Evolutionary conservation across 163 green algal genomes (phyloP).

Genomic region (Trebouxiophyceae sp.): DNA sequence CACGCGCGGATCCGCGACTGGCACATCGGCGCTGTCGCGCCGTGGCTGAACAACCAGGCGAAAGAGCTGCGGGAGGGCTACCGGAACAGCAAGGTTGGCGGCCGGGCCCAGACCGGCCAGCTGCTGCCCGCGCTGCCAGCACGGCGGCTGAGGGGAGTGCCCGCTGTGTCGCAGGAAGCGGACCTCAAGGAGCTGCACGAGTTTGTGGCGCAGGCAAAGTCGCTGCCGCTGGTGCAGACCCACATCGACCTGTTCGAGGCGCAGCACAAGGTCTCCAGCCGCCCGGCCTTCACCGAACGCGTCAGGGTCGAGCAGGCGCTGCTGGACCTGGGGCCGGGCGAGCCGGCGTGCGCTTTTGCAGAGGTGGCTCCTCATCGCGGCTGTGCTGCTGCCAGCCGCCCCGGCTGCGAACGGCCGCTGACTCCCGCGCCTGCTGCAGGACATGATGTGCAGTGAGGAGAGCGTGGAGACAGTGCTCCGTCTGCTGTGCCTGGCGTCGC

Average conservation of each 20-base stretch:
- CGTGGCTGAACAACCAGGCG: slow-evolving; percentile 20
- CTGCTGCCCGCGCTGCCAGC: too few species aligned
- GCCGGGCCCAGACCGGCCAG: too few species aligned
- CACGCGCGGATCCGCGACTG: slow-evolving; percentile 51
- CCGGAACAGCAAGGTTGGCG: slow-evolving; percentile 18
- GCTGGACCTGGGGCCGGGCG: slow-evolving; percentile 34
- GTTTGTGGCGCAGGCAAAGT: slow-evolving; percentile 54
- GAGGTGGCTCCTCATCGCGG: too few species aligned
- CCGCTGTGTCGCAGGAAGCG: slow-evolving; percentile 7
- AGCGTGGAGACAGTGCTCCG: slow-evolving; percentile 62
- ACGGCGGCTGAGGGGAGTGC: too few species aligned
- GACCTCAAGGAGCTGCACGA: slow-evolving; percentile 55
- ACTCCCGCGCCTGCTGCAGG: too few species aligned
- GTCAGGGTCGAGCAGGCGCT: slow-evolving; percentile 58
- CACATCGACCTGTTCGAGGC: slow-evolving; percentile 42
- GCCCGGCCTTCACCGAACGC: slow-evolving; percentile 41
- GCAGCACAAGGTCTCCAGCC: slow-evolving; percentile 19
- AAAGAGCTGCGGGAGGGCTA: slow-evolving; percentile 40
- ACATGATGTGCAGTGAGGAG: slow-evolving; percentile 57
- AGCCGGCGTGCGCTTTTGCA: not conserved
- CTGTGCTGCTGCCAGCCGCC: too few species aligned
- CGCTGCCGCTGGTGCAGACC: slow-evolving; percentile 38
- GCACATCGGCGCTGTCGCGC: slow-evolving; percentile 29
- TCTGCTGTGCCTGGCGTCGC: slow-evolving; percentile 72
- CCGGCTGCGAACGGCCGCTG: too few species aligned